Base-by-base conservation (phyloP, 176 grass and related monocot species). In the Hyparrhenia diplandra region DNA sequence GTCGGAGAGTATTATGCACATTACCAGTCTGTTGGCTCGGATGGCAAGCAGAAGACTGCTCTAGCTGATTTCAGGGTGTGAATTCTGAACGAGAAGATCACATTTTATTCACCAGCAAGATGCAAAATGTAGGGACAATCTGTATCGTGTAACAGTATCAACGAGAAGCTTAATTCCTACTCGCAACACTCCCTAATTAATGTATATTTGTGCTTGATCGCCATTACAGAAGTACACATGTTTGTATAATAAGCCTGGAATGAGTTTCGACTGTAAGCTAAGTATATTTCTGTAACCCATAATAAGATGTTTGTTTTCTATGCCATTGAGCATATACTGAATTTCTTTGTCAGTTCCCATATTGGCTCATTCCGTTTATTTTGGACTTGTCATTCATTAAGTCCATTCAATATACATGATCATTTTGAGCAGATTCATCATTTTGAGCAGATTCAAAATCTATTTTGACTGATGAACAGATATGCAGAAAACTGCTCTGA, bases 41-140 rank as follows among this genome's bases (percentile, higher is more conserved):
- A 88, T 83, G 85, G 74, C 39, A 13, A 83, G 42, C 46, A 5
- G 20, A 86, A 88, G 69, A 69, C 85, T 10, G 74, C 74, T 3
- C 78, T 86, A 16, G 41, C 63, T 16, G 79, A 74, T 65, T 88
- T 94, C 76, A 62, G 59, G 9, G 6, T 94, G 29, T 94, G 85
- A 89, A 20, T 71, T 54, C 4, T 47, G 12, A 66, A 13, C 34
- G 1, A 20, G 8, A 49, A 11, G n/a, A 8, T 8, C 3, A 52
- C 49, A 5, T 20, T 52, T 52, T 52, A 52, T 21, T 8, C 30
- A 49, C 42, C 16, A 72, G 2, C 8, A 73, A 21, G 8, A 31
- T 32, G 14, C 6, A 31, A 8, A 68, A 55, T 13, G 18, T 4
- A 20, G 30, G 20, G 29, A 16, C 70, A 73, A 18, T 62, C 0